phyloP scores from a whole-genome alignment of 345 rosid genomes.

The Hibiscus syriacus region DNA sequence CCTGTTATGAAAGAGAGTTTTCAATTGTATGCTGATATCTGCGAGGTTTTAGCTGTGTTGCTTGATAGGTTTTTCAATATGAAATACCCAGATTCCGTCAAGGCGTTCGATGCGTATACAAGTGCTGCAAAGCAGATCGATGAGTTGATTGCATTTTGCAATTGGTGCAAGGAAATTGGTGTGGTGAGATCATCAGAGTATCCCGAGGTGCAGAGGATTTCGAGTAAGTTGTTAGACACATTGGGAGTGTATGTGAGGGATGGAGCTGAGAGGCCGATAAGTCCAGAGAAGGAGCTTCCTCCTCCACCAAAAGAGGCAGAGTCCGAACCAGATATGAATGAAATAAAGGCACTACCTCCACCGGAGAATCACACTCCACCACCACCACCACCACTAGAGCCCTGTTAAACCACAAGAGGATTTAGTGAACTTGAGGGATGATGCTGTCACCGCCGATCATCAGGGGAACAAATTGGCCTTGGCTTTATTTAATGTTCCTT shows the following conservation, averaged over 20 bases:
- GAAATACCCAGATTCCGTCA: too few relatives aligned
- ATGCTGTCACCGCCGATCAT: slow-evolving; percentile 48
- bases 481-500: slow-evolving; percentile 62
- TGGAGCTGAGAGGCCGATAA: slow-evolving; percentile 58
- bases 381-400: slow-evolving; percentile 27
- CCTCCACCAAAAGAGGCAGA: slow-evolving; percentile 33
- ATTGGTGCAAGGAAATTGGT: slow-evolving; percentile 43
- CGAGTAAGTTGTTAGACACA: slow-evolving; percentile 64
- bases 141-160: too few relatives aligned
- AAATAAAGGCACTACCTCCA: slow-evolving; percentile 69
- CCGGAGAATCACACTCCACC: slow-evolving; percentile 54
- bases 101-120: too few relatives aligned
- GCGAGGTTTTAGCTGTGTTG: too few relatives aligned
- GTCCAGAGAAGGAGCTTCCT: slow-evolving; percentile 49
- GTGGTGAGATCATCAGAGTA: slow-evolving; percentile 81
- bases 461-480: slow-evolving; percentile 24
- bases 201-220: slow-evolving; percentile 86
- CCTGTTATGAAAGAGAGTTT: too few relatives aligned
- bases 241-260: slow-evolving; percentile 80
- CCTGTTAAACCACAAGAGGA: slow-evolving; percentile 32
- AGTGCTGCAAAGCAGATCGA: too few relatives aligned
- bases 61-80: too few relatives aligned
- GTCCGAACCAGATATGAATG: slow-evolving; percentile 10
- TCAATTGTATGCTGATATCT: too few relatives aligned
- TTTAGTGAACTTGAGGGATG: slow-evolving; percentile 44